phyloP scores from a whole-genome alignment of 192 early-diverging fungal genomes.

The Irineochytrium annulatum region DNA sequence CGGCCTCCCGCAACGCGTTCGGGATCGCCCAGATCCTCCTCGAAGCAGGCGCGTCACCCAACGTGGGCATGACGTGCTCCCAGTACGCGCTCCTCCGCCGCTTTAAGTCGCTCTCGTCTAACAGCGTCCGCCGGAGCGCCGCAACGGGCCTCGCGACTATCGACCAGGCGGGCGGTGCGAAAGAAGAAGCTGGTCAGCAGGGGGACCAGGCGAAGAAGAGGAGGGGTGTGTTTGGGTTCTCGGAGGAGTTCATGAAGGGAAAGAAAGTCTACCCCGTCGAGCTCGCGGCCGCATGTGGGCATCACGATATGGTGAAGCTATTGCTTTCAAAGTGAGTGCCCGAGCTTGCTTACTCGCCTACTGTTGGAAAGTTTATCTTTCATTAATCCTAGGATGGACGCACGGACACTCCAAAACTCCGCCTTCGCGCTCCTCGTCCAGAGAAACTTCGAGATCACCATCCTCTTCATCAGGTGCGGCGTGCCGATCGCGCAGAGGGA shows the following conservation, averaged over 20 bases:
- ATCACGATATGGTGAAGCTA: slow-evolving; percentile 27
- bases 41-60: slow-evolving; percentile 40
- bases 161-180: not conserved
- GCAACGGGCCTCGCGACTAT: not conserved
- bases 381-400: slow-evolving; percentile 26
- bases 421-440: slow-evolving; percentile 34
- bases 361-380: slow-evolving; percentile 2
- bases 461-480: slow-evolving; percentile 24
- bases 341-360: not conserved
- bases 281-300: slow-evolving; percentile 30
- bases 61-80: slow-evolving; percentile 22
- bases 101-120: slow-evolving; percentile 25
- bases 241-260: slow-evolving; percentile 25
- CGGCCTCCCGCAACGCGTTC: slow-evolving; percentile 29
- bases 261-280: slow-evolving; percentile 40
- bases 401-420: slow-evolving; percentile 16
- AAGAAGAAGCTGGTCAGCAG: not conserved
- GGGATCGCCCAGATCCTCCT: slow-evolving; percentile 36
- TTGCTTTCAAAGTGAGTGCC: slow-evolving; percentile 26
- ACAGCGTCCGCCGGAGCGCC: not conserved
- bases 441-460: slow-evolving; percentile 21
- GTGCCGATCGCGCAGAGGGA: slow-evolving; percentile 25
- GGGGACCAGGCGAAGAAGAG: slow-evolving; percentile 2
- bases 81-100: slow-evolving; percentile 39
- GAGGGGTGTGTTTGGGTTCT: slow-evolving; percentile 26